Conservation (phyloP, 805 yeast genomes). For the Huiozyma naganishii region DNA sequence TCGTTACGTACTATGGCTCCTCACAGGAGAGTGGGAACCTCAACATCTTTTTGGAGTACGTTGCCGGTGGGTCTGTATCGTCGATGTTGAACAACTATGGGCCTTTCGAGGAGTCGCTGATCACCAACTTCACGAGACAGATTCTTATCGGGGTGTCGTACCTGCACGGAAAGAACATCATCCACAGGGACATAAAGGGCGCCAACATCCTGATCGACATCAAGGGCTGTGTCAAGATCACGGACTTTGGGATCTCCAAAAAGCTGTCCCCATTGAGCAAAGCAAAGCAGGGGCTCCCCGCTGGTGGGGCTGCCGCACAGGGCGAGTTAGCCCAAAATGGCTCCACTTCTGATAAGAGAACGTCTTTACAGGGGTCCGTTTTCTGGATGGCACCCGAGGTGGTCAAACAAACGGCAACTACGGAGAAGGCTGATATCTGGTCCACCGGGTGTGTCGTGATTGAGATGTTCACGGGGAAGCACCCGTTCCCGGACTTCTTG, state of each 20-base stretch:
- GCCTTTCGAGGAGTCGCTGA: slow-evolving; percentile 68
- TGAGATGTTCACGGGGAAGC: slow-evolving; percentile 93
- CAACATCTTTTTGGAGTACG: slow-evolving; percentile 73
- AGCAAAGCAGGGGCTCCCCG: slow-evolving; percentile 15
- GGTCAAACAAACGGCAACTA: slow-evolving; percentile 83
- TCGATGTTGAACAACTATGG: slow-evolving; percentile 63
- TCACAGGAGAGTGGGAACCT: slow-evolving; percentile 58
- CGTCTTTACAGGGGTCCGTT: slow-evolving; percentile 86
- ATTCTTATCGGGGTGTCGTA: slow-evolving; percentile 66
- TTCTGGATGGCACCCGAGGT: slow-evolving; percentile 99
- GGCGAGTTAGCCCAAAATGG: neutral
- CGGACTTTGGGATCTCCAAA: slow-evolving; percentile 78
- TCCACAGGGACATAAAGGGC: slow-evolving; percentile 82
- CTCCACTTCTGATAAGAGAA: slow-evolving; percentile 32
- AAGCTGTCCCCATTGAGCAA: slow-evolving; percentile 47
- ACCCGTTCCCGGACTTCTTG: slow-evolving; percentile 88
- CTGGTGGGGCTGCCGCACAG: slow-evolving; percentile 18
- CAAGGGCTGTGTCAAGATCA: slow-evolving; percentile 71
- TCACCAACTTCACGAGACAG: slow-evolving; percentile 63
- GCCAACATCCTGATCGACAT: slow-evolving; percentile 77
- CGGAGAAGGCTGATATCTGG: slow-evolving; percentile 94
- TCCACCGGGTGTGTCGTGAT: slow-evolving; percentile 88
- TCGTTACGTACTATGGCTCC: slow-evolving; percentile 86
- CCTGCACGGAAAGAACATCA: slow-evolving; percentile 62
- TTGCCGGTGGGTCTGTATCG: slow-evolving; percentile 64